Evolutionary conservation across 2,329 filamentous ascomycete genomes (phyloP).

Genomic region (Diaporthe eres): DNA sequence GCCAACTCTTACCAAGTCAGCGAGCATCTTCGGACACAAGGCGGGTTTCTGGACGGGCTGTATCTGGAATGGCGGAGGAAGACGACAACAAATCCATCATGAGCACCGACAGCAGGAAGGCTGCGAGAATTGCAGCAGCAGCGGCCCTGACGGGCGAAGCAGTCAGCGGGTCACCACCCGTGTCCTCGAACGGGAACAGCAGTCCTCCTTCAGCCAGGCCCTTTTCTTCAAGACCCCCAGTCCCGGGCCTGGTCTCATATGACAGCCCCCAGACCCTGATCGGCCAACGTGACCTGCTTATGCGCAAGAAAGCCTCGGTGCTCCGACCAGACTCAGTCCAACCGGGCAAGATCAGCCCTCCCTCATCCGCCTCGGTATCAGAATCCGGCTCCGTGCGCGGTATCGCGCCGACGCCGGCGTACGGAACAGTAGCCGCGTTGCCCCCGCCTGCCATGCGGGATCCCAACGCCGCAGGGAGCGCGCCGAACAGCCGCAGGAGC

Average conservation of each 20-base stretch:
- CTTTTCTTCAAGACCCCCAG: conserved; percentile 47
- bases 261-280: conserved; percentile 69
- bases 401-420: background rate
- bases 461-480: conserved; percentile 35
- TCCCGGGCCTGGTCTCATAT: conserved; percentile 65
- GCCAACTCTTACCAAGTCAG: conserved; percentile 41
- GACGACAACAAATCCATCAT: conserved; percentile 43
- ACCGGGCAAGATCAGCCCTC: conserved; percentile 7
- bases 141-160: conserved; percentile 29
- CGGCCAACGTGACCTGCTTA: conserved; percentile 67
- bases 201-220: conserved; percentile 35
- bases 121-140: conserved; percentile 43
- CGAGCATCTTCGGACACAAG: conserved; percentile 13
- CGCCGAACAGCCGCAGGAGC: conserved; percentile 32
- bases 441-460: conserved; percentile 28
- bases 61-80: conserved; percentile 60
- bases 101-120: conserved; percentile 35
- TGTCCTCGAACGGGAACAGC: conserved; percentile 34
- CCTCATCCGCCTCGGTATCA: conserved; percentile 50
- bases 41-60: background rate
- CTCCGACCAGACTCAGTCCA: conserved; percentile 43
- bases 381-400: conserved; percentile 60
- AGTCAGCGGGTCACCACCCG: conserved; percentile 45
- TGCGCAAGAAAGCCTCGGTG: conserved; percentile 61
- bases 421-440: conserved; percentile 13